Evolutionary conservation across 2,329 filamentous ascomycete species (phyloP).

Genomic region (Sporothrix phasma): DNA sequence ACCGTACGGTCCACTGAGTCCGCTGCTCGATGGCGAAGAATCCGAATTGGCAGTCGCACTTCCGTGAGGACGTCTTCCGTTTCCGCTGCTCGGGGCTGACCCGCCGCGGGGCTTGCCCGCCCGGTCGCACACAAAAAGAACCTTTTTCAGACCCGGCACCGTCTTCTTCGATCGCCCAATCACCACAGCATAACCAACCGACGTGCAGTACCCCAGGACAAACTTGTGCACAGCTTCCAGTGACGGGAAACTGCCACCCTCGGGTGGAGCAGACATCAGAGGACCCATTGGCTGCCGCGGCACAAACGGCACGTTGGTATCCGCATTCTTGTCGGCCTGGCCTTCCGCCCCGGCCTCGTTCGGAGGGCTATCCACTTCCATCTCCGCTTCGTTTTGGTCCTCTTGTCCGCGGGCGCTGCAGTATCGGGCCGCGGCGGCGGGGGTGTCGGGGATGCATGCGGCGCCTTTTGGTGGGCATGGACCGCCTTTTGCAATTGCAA

Average conservation of each 20-base stretch:
- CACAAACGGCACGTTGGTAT: constrained; percentile 34
- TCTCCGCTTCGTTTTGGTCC: constrained; percentile 36
- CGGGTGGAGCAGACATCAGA: constrained; percentile 53
- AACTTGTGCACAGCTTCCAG: constrained; percentile 56
- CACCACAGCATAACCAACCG: constrained; percentile 57
- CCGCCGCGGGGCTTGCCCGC: constrained; percentile 52
- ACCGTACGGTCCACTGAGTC: constrained; percentile 57
- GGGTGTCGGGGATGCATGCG: constrained; percentile 19
- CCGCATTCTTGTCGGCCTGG: constrained; percentile 29
- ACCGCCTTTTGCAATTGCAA: constrained; percentile 29
- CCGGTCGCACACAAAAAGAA: constrained; percentile 56
- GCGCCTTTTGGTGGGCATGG: constrained; percentile 25
- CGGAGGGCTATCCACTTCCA: constrained; percentile 38
- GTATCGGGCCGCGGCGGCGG: constrained; percentile 21
- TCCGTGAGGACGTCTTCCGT: constrained; percentile 56
- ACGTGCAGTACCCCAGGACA: constrained; percentile 55
- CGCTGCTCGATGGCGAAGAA: constrained; percentile 60
- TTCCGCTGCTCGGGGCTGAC: constrained; percentile 56
- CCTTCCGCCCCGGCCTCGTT: constrained; percentile 18
- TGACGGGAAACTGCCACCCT: constrained; percentile 54
- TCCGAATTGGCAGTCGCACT: constrained; percentile 60
- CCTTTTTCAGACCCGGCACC: constrained; percentile 56
- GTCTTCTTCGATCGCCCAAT: constrained; percentile 60
- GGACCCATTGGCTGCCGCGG: constrained; percentile 45
- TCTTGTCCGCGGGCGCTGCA: constrained; percentile 25